Base-by-base conservation (phyloP, 2,329 filamentous ascomycete genomes). In the Waltergamsia citrina region DNA sequence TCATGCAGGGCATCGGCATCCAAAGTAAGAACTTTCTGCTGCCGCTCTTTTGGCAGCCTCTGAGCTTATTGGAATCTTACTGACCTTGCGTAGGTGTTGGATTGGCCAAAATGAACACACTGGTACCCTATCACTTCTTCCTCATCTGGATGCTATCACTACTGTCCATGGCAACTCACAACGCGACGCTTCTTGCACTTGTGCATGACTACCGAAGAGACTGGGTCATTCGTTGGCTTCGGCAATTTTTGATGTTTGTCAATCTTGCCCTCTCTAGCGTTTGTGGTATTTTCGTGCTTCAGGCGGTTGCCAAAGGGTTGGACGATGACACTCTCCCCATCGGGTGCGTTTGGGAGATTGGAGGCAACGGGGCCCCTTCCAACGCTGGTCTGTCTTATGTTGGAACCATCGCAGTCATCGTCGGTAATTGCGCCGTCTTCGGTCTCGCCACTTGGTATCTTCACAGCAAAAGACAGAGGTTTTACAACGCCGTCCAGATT, bases 91-190 rank as follows among this genome's bases (percentile, higher is more conserved):
- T 30, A 48, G 47, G 49, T 37, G 64, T 82, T 17, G 78, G 71
- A 0, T 65, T 83, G 2, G 70, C 70, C 5, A 74, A 76, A 47
- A 68, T 72, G 48, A 55, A 65, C 29, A 60, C 60, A 5, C 67
- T 82, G 50, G 65, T 78, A 0, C 68, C 75, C 0, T 83, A 83
- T 49, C 78, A 83, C 54, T 81, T 82, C 59, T 81, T 81, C 58
- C 67, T 81, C 35, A 71, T 82, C 42, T 82, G 77, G 78, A 77
- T 81, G 59, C 58, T 82, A 3, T 74, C 73, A 0, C 54, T 80
- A 10, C 60, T 82, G 7, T 74, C 74, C 12, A 80, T 74, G 41
- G 72, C 74, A 1, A 79, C 78, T 3, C 78, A 82, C 51, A 76
- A 80, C 38, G 65, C 73, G 5, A 74, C 76, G 0, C 57, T 82